Conservation (phyloP, 192 early-diverging fungal genomes). For the Coemansia sp. region DNA sequence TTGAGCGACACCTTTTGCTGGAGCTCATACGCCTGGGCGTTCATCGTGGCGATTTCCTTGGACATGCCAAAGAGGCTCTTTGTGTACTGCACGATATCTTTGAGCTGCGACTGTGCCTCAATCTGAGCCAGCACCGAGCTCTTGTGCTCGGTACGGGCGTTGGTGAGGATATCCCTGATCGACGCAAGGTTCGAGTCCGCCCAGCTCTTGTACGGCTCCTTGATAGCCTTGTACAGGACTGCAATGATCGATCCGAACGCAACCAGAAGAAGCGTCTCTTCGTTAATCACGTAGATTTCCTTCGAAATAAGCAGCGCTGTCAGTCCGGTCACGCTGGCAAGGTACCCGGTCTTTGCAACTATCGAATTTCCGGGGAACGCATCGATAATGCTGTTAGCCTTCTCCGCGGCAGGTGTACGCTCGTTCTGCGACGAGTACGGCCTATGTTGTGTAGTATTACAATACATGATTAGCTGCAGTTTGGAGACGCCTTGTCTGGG, state of each 20-base stretch:
- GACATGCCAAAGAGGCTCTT: constrained; percentile 93
- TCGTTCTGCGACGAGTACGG: constrained; percentile 43
- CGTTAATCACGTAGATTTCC: constrained; percentile 97
- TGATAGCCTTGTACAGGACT: constrained; percentile 75
- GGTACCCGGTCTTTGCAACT: constrained; percentile 85
- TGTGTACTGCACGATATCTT: constrained; percentile 91
- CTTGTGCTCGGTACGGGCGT: constrained; percentile 92
- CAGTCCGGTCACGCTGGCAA: constrained; percentile 80
- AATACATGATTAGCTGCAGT: no score
- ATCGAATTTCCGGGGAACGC: constrained; percentile 88
- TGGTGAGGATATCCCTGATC: constrained; percentile 78
- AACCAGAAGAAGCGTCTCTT: constrained; percentile 84
- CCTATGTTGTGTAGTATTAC: constrained; percentile 17
- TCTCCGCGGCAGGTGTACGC: constrained; percentile 62
- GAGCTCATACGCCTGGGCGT: constrained; percentile 92
- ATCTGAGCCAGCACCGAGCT: constrained; percentile 87
- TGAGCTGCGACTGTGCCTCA: constrained; percentile 87
- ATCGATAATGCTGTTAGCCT: constrained; percentile 91
- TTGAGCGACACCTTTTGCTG: constrained; percentile 88
- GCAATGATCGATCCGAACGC: constrained; percentile 80
- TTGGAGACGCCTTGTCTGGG: no score
- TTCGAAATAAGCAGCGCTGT: constrained; percentile 91
- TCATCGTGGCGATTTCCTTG: constrained; percentile 91
- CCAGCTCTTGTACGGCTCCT: constrained; percentile 84
- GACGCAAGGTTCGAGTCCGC: constrained; percentile 68